phyloP scores from a whole-genome alignment of 768 basidiomycete genomes.

The Dentipellis fragilis region DNA sequence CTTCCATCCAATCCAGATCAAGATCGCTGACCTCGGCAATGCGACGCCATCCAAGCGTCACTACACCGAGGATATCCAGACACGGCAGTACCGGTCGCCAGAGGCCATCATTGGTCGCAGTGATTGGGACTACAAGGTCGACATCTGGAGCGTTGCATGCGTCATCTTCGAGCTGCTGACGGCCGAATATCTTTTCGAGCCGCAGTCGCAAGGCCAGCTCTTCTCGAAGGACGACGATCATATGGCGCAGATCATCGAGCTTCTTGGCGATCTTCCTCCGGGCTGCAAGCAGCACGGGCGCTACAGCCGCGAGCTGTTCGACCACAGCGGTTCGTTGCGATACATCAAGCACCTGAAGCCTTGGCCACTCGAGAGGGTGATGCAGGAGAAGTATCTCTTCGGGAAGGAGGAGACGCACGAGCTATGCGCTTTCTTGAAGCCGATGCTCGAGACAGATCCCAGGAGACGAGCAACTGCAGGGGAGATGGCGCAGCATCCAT shows the following conservation, averaged over 20 bases:
- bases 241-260: constrained; percentile 89
- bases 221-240: constrained; percentile 95
- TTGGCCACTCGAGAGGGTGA: constrained; percentile 76
- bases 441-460: constrained; percentile 69
- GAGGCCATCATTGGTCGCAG: constrained; percentile 84
- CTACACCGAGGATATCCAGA: constrained; percentile 93
- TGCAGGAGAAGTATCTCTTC: constrained; percentile 84
- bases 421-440: constrained; percentile 59
- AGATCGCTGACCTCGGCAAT: constrained; percentile 92
- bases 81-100: constrained; percentile 91
- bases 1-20: constrained; percentile 54
- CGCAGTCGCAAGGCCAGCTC: constrained; percentile 67
- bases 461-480: constrained; percentile 58
- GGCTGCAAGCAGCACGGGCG: constrained; percentile 76
- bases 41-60: constrained; percentile 87
- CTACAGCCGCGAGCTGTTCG: constrained; percentile 80
- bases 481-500: constrained; percentile 66
- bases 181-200: constrained; percentile 88
- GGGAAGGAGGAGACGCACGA: constrained; percentile 43
- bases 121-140: constrained; percentile 79
- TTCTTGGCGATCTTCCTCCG: constrained; percentile 69
- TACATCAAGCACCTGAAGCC: constrained; percentile 68
- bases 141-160: constrained; percentile 90
- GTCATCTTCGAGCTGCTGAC: constrained; percentile 87
- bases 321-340: constrained; percentile 51